Conservation (phyloP, 2,329 filamentous ascomycete species). For the Aspergillus felis region DNA sequence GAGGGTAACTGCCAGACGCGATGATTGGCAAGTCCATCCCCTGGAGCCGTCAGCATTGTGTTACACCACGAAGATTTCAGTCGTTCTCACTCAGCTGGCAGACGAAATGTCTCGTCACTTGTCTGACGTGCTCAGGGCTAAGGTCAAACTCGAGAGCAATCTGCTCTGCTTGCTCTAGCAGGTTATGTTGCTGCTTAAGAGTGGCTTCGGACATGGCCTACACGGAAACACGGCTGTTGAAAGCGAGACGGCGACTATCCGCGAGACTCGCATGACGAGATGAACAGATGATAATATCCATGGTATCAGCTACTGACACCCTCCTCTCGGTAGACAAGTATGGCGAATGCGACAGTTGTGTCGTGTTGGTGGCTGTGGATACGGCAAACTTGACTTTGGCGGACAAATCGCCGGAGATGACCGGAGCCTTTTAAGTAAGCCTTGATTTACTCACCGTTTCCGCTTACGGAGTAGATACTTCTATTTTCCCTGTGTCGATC, state of each 20-base stretch:
- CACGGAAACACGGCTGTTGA: not conserved
- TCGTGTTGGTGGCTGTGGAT: not conserved
- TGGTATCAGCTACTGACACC: not conserved
- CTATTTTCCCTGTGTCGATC: no score
- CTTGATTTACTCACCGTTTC: no score
- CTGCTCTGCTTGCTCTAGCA: conserved; percentile 10
- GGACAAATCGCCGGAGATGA: not conserved
- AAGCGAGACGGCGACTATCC: not conserved
- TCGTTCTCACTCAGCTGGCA: conserved; percentile 8
- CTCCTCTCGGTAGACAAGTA: no score
- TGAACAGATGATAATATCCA: not conserved
- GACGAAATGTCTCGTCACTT: conserved; percentile 10
- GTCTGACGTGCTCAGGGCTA: conserved; percentile 5
- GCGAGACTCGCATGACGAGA: not conserved
- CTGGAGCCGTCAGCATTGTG: conserved; percentile 1
- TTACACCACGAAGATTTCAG: no score
- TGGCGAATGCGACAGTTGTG: not conserved
- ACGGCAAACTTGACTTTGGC: not conserved
- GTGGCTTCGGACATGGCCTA: not conserved
- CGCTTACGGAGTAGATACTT: no score
- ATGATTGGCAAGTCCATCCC: conserved; percentile 13
- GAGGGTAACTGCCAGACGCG: conserved; percentile 16
- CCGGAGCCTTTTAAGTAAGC: no score
- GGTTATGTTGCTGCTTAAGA: conserved; percentile 6
- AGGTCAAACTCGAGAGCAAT: conserved; percentile 9